Percentiles rank a stretch among this genome's conserved stretches.
Evolutionary conservation across 768 basidiomycete species (phyloP).

Genomic region (Trametopsis cervina): DNA sequence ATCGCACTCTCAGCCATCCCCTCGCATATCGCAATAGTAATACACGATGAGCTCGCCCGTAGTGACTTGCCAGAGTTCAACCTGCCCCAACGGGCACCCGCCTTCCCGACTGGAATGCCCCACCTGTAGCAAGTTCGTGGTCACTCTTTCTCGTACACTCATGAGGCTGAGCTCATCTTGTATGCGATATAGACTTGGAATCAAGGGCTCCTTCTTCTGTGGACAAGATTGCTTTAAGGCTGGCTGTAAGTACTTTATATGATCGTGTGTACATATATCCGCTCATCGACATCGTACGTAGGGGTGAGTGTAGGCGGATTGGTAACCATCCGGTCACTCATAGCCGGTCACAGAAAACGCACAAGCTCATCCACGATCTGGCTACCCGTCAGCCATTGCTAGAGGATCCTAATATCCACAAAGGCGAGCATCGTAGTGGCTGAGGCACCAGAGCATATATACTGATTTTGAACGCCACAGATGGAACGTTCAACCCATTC

Average conservation of each 20-base stretch:
- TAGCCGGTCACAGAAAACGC: constrained; percentile 53
- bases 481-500: constrained; percentile 78
- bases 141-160: neutral
- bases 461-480: no score
- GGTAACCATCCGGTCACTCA: neutral
- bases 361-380: constrained; percentile 71
- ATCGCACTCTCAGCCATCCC: no score
- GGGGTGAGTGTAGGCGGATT: constrained; percentile 25
- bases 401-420: constrained; percentile 21
- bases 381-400: constrained; percentile 29
- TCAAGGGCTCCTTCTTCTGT: constrained; percentile 85
- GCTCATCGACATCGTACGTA: constrained; percentile 17
- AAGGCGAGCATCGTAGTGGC: constrained; percentile 16
- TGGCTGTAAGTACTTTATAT: constrained; percentile 57
- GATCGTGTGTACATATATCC: constrained; percentile 7
- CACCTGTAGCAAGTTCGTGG: constrained; percentile 80
- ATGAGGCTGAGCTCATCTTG: constrained; percentile 6
- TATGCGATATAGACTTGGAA: constrained; percentile 51
- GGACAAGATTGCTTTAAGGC: constrained; percentile 95
- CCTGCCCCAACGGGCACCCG: constrained; percentile 76
- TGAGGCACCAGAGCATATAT: no score
- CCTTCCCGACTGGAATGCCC: constrained; percentile 88
- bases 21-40: neutral
- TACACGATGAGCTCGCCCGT: constrained; percentile 31
- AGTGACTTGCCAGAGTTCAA: constrained; percentile 58